Conservation (phyloP, 2,329 filamentous ascomycete species). For the Pseudonectria buxi region DNA sequence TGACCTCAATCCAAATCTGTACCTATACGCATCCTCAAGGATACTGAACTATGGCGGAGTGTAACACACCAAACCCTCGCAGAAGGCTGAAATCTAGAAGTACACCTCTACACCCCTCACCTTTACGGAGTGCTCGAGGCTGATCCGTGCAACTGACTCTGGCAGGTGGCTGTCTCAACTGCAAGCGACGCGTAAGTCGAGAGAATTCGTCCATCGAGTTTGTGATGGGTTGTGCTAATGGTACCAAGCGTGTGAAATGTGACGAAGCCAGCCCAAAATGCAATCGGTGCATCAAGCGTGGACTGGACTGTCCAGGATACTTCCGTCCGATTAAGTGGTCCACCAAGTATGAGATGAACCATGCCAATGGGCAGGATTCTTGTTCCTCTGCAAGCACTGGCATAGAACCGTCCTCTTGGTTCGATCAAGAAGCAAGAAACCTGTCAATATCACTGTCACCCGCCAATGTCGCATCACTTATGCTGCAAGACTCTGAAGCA, state of each 20-base stretch:
- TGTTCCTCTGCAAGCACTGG: accelerated
- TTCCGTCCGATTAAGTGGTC: conserved; percentile 13
- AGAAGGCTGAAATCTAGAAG: conserved; percentile 7
- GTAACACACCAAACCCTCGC: too few species aligned
- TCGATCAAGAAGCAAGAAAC: background rate
- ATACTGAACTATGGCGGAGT: too few species aligned
- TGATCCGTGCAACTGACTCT: too few species aligned
- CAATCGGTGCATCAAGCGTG: conserved; percentile 8
- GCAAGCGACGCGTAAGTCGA: conserved; percentile 8
- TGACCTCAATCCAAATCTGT: too few species aligned
- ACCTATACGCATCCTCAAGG: too few species aligned
- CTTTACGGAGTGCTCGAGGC: too few species aligned
- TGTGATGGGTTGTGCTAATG: too few species aligned
- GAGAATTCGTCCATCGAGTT: background rate
- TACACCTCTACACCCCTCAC: background rate
- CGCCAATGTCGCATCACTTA: too few species aligned
- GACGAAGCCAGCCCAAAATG: conserved; percentile 12
- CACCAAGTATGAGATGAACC: conserved; percentile 11
- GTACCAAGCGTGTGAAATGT: conserved; percentile 10
- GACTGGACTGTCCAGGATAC: conserved; percentile 11
- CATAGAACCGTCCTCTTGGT: conserved; percentile 1
- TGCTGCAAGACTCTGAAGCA: too few species aligned
- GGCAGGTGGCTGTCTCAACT: conserved; percentile 8
- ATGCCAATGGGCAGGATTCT: accelerated
- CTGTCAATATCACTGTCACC: too few species aligned